Conservation (phyloP, 805 yeast species). For the Ogataea trehaloabstinens region DNA sequence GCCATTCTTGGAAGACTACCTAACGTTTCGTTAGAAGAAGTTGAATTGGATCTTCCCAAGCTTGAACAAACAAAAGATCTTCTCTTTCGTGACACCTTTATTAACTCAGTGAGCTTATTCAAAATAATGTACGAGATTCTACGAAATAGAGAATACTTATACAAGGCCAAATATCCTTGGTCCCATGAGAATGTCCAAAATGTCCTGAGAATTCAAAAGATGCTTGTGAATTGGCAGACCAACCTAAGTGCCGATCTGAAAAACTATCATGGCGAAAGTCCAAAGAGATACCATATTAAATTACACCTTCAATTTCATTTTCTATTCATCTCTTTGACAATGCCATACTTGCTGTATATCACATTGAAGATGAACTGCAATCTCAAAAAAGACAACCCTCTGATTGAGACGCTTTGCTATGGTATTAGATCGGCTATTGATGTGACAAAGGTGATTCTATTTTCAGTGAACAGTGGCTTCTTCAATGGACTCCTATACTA, state of each 20-base stretch:
- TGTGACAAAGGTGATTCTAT: constrained; percentile 25
- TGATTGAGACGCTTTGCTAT: constrained; percentile 28
- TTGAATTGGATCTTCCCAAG: constrained; percentile 32
- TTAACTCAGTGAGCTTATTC: constrained; percentile 26
- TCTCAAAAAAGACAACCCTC: constrained; percentile 26
- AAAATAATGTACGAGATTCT: constrained; percentile 31
- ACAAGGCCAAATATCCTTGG: constrained; percentile 28
- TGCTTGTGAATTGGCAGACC: constrained; percentile 25
- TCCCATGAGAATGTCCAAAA: constrained; percentile 31
- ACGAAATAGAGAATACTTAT: constrained; percentile 29
- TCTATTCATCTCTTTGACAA: constrained; percentile 30
- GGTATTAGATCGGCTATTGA: constrained; percentile 34
- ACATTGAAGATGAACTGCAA: constrained; percentile 23
- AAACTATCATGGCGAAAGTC: constrained; percentile 12
- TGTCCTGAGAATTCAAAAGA: constrained; percentile 28
- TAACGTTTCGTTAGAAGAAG: constrained; percentile 33
- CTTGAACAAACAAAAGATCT: constrained; percentile 11
- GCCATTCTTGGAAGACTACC: constrained; percentile 37
- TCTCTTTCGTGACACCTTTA: constrained; percentile 18
- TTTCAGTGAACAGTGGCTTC: constrained; percentile 10
- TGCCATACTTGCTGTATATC: constrained; percentile 34
- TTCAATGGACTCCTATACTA: constrained; percentile 34
- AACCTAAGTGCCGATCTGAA: constrained; percentile 19
- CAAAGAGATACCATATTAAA: constrained; percentile 31
- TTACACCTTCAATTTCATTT: constrained; percentile 32